Evolutionary conservation across 257 asterid genomes (phyloP).

Genomic region (Cynanchum wilfordii): DNA sequence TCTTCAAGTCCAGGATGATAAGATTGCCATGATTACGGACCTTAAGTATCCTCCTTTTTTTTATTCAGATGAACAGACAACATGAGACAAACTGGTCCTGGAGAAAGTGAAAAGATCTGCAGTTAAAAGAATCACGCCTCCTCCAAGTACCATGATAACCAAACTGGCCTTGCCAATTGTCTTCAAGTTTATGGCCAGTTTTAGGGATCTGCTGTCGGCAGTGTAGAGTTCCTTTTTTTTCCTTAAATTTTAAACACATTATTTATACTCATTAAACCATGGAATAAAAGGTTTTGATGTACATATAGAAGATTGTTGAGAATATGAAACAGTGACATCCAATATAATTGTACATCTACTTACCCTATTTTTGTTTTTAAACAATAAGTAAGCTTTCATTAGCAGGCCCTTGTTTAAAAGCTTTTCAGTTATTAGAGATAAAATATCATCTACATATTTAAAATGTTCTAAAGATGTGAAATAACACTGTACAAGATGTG

Average conservation of each 20-base stretch:
- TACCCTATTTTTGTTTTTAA: not conserved
- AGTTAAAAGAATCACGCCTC: not conserved
- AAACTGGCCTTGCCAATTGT: not conserved
- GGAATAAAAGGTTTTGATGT: not conserved
- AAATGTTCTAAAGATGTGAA: too few relatives aligned
- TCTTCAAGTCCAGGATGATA: conserved; percentile 39
- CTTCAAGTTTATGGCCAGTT: not conserved
- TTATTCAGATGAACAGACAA: conserved; percentile 38
- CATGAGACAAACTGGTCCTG: conserved; percentile 2
- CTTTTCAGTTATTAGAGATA: not conserved
- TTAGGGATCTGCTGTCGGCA: too few relatives aligned
- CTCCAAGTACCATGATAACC: not conserved
- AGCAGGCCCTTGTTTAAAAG: not conserved
- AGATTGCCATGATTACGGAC: conserved; percentile 55
- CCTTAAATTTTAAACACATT: not conserved
- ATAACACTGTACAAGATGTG: not conserved
- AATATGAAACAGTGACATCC: not conserved
- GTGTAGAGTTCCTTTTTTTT: not conserved
- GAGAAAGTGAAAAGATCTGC: not conserved
- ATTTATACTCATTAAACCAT: not conserved
- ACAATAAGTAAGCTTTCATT: too few relatives aligned
- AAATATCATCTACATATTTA: not conserved
- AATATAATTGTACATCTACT: not conserved
- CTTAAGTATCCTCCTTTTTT: conserved; percentile 21
- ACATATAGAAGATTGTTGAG: not conserved